A percentile compares a stretch with the other conserved stretches of the same genome.
Evolutionary conservation across 2,329 filamentous ascomycete genomes (phyloP).

Genomic region (Colletotrichum falcatum): DNA sequence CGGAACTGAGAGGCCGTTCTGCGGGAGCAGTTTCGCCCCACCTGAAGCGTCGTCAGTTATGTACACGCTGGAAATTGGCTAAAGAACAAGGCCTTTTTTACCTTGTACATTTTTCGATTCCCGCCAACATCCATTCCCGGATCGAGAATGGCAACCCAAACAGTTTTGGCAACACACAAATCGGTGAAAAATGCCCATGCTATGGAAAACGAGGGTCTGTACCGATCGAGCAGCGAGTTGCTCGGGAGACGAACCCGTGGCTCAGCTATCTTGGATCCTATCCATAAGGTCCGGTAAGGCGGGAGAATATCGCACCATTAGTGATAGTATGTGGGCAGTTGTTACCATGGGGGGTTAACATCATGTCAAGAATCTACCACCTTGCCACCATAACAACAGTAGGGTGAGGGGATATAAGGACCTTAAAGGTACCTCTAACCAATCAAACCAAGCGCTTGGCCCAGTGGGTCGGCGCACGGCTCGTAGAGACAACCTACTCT

Average conservation of each 20-base stretch:
- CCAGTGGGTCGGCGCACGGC: too few relatives aligned
- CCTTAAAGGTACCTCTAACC: too few relatives aligned
- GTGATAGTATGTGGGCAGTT: too few relatives aligned
- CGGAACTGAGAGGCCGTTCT: conserved; percentile 1
- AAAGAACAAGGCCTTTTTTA: neutral
- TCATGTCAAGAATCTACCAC: too few relatives aligned
- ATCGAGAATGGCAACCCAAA: neutral
- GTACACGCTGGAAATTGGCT: neutral
- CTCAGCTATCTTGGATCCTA: neutral
- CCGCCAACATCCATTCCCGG: neutral
- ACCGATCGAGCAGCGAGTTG: neutral
- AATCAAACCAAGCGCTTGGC: too few relatives aligned
- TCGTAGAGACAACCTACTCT: too few relatives aligned
- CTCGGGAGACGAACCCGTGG: too few relatives aligned
- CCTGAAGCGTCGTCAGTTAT: neutral
- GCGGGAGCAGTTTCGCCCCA: neutral
- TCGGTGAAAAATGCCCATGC: too few relatives aligned
- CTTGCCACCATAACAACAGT: too few relatives aligned
- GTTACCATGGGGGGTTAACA: too few relatives aligned
- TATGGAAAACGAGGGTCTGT: too few relatives aligned
- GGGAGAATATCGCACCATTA: neutral
- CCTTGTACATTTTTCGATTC: neutral
- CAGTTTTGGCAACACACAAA: neutral
- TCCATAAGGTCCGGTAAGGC: neutral
- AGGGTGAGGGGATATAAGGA: too few relatives aligned